Conservation (phyloP, 2,329 filamentous ascomycete genomes). For the Ophiostoma himal-ulmi region DNA sequence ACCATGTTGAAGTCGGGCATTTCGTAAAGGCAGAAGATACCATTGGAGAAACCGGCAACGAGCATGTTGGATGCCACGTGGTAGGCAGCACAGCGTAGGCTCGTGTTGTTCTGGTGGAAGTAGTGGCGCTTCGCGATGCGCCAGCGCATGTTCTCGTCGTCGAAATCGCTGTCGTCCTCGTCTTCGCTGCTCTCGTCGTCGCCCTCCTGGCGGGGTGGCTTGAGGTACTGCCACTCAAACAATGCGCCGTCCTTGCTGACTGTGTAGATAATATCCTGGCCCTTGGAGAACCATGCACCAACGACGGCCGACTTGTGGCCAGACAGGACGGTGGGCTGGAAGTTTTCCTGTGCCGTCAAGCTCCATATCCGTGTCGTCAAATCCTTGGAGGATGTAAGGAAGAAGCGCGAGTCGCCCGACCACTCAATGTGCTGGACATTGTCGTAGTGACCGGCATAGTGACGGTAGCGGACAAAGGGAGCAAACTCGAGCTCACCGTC, state of each 20-base stretch:
- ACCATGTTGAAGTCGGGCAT: slow-evolving; percentile 94
- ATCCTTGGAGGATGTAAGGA: slow-evolving; percentile 86
- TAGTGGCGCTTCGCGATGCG: slow-evolving; percentile 86
- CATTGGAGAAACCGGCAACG: slow-evolving; percentile 94
- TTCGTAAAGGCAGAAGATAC: slow-evolving; percentile 89
- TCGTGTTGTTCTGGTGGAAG: slow-evolving; percentile 85
- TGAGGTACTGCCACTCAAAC: slow-evolving; percentile 85
- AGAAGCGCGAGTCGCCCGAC: slow-evolving; percentile 94
- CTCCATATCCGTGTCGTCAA: slow-evolving; percentile 94
- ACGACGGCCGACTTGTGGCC: slow-evolving; percentile 87
- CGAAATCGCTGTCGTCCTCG: slow-evolving; percentile 55
- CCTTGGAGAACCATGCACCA: slow-evolving; percentile 92
- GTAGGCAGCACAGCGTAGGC: slow-evolving; percentile 84
- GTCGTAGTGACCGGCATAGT: slow-evolving; percentile 85
- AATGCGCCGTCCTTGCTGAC: slow-evolving; percentile 96
- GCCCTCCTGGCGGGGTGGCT: slow-evolving; percentile 36
- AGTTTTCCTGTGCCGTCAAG: slow-evolving; percentile 76
- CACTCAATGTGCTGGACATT: slow-evolving; percentile 80
- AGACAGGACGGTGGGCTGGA: slow-evolving; percentile 80
- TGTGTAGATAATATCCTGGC: slow-evolving; percentile 94
- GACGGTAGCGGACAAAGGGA: slow-evolving; percentile 83
- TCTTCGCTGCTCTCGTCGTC: slow-evolving; percentile 42
- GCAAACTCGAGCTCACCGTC: slow-evolving; percentile 89
- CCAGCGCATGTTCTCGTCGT: slow-evolving; percentile 69
- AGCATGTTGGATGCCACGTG: slow-evolving; percentile 82